These are phyloP conservation scores for Leucogyrophana mollusca DNA, from an alignment of 768 basidiomycete genomes.

Conservation along the genomic window DNA sequence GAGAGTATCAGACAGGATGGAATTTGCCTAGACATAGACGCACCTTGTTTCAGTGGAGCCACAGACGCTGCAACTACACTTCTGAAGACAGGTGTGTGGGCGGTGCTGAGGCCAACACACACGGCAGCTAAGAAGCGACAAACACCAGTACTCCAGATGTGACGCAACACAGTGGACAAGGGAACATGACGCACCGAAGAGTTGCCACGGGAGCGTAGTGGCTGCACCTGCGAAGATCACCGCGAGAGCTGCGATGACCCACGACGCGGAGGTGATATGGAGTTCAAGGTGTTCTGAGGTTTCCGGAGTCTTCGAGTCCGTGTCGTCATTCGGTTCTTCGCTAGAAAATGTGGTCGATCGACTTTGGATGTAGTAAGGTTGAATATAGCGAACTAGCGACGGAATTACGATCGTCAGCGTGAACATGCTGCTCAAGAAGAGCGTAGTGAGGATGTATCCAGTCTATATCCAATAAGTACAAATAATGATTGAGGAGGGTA, in stretches of 20 bases:
- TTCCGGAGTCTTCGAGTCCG: not conserved
- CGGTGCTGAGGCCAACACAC: constrained; percentile 13
- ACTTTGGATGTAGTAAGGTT: constrained; percentile 20
- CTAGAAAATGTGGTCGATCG: too few species aligned
- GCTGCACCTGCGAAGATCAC: constrained; percentile 13
- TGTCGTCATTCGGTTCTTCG: not conserved
- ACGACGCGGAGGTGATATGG: constrained; percentile 23
- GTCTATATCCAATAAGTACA: constrained; percentile 15
- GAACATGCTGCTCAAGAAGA: constrained; percentile 16
- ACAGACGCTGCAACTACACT: constrained; percentile 28
- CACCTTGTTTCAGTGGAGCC: constrained; percentile 27
- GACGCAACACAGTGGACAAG: too few species aligned
- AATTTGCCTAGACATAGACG: not conserved
- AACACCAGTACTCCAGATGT: too few species aligned
- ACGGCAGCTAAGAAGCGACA: constrained; percentile 11
- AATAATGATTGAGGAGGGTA: not conserved
- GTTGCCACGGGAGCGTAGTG: constrained; percentile 3
- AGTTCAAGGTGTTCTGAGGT: constrained; percentile 28
- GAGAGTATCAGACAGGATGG: not conserved
- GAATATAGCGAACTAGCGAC: constrained; percentile 19
- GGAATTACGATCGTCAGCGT: constrained; percentile 20
- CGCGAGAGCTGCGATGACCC: constrained; percentile 11
- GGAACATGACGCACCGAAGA: constrained; percentile 15
- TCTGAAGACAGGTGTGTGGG: constrained; percentile 17
- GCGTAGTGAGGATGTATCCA: constrained; percentile 21